These are phyloP conservation scores for Stemphylium vesicarium DNA, from an alignment of 2,329 filamentous ascomycete genomes.

Conservation along the genomic window DNA sequence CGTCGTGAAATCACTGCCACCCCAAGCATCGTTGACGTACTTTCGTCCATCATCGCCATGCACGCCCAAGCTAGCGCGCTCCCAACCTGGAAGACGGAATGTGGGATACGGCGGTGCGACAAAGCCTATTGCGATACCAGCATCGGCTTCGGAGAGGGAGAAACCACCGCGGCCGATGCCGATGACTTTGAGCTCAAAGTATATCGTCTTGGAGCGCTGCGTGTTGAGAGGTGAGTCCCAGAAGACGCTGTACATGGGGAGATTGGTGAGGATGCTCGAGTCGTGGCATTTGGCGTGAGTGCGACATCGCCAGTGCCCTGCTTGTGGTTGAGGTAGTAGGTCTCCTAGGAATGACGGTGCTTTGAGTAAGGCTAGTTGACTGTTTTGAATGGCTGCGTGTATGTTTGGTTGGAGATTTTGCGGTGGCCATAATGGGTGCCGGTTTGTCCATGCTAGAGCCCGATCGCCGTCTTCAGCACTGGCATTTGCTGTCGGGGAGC, in stretches of 20 bases:
- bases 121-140: conserved; percentile 72
- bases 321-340: conserved; percentile 54
- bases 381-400: conserved; percentile 56
- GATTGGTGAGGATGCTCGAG: conserved; percentile 68
- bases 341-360: conserved; percentile 43
- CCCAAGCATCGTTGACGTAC: conserved; percentile 77
- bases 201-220: conserved; percentile 63
- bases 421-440: conserved; percentile 65
- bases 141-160: conserved; percentile 51
- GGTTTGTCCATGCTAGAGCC: conserved; percentile 69
- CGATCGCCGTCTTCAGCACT: conserved; percentile 67
- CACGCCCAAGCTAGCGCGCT: conserved; percentile 75
- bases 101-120: conserved; percentile 76
- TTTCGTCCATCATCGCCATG: conserved; percentile 80
- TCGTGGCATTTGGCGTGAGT: conserved; percentile 59
- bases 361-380: conserved; percentile 56
- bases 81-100: conserved; percentile 82
- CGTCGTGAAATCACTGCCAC: conserved; percentile 71
- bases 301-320: conserved; percentile 53
- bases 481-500: conserved; percentile 73
- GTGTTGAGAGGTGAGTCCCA: conserved; percentile 64
- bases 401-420: conserved; percentile 57
- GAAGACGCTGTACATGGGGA: conserved; percentile 71
- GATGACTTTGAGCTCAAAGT: conserved; percentile 72
- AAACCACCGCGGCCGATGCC: conserved; percentile 46